Evolutionary conservation across 768 basidiomycete genomes (phyloP), one percentile per base, ranked within the genome.

Genomic region (Dacryopinax primogenitus): DNA sequence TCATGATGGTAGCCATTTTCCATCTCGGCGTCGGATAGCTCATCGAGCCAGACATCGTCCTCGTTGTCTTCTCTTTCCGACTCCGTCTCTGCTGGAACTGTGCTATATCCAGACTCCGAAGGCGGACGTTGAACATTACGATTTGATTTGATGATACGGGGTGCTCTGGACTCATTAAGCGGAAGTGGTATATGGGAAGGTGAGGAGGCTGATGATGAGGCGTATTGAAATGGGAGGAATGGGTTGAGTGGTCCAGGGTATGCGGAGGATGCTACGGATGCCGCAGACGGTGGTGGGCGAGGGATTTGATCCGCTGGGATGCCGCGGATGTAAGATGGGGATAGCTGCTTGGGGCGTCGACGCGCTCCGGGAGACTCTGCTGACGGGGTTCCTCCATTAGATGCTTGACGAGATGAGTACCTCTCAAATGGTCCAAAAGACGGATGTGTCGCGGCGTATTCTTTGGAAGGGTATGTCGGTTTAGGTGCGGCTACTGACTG

Each of bases 11-110:
- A 67, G 45, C 63, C 65, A 16, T 15, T 37, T 26, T 67, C 62
- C 28, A 67, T 47, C 62, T 65, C 64, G 33, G 62, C 67, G 33
- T 67, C 67, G 34, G 37, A 45, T 26, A 35, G 47, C 44, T 67
- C 67, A n/a, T 67, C 67, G 6, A 65, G 36, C 67, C 67, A 67
- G 18, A 67, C 65, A 33, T 67, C 67, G 16, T 67, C 67, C 23
- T 67, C 67, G n/a, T 67, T 62, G 12, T 67, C 67, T 21, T 67
- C 67, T 11, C 62, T 65, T 21, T 65, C 67, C 26, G 51, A 58
- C 26, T 58, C 51, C 15, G 44, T 58, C 30, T 67, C 66, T 33
- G 35, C 34, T 15, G 66, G 66, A 1, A 64, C 63, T 7, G 66
- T 67, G 41, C 66, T 67, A 18, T 67, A 63, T 3, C 51, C 51